A percentile compares a stretch with the other conserved stretches of the same genome.
These are phyloP conservation scores for Nicotiana knightiana DNA, from an alignment of 257 asterid genomes.

Conservation along the genomic window DNA sequence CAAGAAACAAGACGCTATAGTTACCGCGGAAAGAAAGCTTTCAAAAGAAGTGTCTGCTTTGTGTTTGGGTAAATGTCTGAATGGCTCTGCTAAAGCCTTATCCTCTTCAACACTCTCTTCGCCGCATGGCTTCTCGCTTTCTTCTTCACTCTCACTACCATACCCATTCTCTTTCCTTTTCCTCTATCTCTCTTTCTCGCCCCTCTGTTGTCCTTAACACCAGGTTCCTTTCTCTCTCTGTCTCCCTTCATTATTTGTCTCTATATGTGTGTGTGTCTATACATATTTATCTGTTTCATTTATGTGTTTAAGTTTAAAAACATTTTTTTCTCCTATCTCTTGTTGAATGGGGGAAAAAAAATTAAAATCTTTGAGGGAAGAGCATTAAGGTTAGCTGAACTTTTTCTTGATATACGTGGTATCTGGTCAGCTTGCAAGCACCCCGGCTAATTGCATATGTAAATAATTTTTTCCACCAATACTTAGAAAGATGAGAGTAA, in stretches of 20 bases:
- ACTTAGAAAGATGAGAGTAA: too few species aligned
- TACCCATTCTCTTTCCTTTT: not conserved
- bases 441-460: too few species aligned
- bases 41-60: not conserved
- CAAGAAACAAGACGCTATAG: not conserved
- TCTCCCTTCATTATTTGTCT: not conserved
- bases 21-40: too few species aligned
- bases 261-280: not conserved
- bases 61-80: not conserved
- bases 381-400: not conserved
- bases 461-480: too few species aligned
- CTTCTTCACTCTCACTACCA: constrained; percentile 8
- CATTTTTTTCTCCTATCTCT: not conserved
- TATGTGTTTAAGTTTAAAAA: not conserved
- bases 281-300: not conserved
- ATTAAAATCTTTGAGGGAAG: not conserved
- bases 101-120: constrained; percentile 13
- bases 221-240: constrained; percentile 14
- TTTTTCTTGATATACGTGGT: not conserved
- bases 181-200: not conserved
- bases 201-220: not conserved
- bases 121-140: constrained; percentile 12
- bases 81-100: constrained; percentile 18
- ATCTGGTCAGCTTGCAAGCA: too few species aligned
- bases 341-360: not conserved